Conservation (phyloP, 139 green algal genomes). For the Chlamydomonas sp. region DNA sequence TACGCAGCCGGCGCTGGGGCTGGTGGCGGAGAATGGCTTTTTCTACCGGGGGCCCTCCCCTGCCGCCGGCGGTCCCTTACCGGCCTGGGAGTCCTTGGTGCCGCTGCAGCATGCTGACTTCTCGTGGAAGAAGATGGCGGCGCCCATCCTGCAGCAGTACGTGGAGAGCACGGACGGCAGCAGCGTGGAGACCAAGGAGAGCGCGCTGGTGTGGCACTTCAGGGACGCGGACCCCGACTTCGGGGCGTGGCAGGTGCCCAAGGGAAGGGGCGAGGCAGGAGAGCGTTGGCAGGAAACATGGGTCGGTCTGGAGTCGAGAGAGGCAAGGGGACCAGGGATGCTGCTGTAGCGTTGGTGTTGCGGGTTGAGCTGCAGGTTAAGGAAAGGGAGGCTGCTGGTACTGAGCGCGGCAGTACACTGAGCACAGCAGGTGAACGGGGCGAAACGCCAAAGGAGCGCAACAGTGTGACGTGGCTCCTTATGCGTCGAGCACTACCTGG, state of each 20-base stretch:
- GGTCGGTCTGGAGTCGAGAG: no score
- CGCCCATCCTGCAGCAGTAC: slow-evolving; percentile 82
- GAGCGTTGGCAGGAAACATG: no score
- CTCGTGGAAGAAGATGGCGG: slow-evolving; percentile 83
- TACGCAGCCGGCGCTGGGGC: slow-evolving; percentile 71
- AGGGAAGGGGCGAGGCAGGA: neutral
- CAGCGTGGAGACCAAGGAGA: slow-evolving; percentile 94
- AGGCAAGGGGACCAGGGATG: no score
- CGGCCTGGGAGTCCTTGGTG: slow-evolving; percentile 37
- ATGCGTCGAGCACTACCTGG: no score
- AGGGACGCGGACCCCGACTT: slow-evolving; percentile 96
- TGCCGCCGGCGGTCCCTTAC: neutral
- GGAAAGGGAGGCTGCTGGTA: no score
- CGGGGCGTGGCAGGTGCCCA: slow-evolving; percentile 88
- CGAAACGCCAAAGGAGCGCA: no score
- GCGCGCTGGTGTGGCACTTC: slow-evolving; percentile 95
- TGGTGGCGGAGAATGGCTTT: slow-evolving; percentile 96
- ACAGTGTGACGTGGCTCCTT: no score
- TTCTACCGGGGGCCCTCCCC: slow-evolving; percentile 61
- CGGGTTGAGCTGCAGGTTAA: no score
- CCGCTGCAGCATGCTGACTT: slow-evolving; percentile 59
- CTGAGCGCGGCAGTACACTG: no score
- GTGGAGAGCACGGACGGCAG: slow-evolving; percentile 94
- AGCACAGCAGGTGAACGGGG: no score
- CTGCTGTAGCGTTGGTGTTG: no score